Evolutionary conservation across 495 filamentous ascomycete genomes (phyloP).

Genomic region (Lasiosphaeria hispida): DNA sequence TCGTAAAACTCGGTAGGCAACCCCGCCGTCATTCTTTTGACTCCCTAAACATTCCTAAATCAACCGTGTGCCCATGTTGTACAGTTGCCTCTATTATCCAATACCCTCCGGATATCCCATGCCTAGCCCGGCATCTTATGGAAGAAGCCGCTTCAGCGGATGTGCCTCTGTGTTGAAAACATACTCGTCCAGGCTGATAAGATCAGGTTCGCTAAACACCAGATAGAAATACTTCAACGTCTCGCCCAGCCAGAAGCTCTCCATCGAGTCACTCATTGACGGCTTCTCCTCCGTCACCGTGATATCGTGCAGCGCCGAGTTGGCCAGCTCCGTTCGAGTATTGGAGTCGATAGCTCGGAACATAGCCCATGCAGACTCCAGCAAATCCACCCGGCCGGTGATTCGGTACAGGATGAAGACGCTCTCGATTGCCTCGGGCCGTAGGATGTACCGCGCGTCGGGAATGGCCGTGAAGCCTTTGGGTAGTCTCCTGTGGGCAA

Average conservation of each 20-base stretch:
- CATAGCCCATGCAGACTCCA: conserved; percentile 60
- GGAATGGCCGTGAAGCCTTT: conserved; percentile 62
- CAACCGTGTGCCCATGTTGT: too few relatives aligned
- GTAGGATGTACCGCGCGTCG: conserved; percentile 64
- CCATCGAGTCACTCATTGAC: conserved; percentile 44
- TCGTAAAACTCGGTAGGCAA: too few relatives aligned
- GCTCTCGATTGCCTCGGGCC: conserved; percentile 67
- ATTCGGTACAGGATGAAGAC: conserved; percentile 70
- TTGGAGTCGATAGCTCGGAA: conserved; percentile 48
- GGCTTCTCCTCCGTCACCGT: conserved; percentile 26
- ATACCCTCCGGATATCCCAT: neutral
- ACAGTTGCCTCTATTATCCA: too few relatives aligned
- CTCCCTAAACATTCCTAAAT: too few relatives aligned
- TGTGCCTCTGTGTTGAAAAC: conserved; percentile 91
- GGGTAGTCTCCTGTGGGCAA: conserved; percentile 61
- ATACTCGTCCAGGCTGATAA: conserved; percentile 68
- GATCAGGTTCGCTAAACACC: conserved; percentile 68
- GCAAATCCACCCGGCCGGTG: conserved; percentile 52
- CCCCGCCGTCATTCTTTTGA: too few relatives aligned
- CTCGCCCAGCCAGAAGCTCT: conserved; percentile 52
- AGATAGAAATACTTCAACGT: conserved; percentile 66
- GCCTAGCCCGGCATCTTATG: neutral
- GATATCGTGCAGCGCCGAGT: conserved; percentile 48
- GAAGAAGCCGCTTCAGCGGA: conserved; percentile 52
- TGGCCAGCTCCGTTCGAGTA: conserved; percentile 50